These are phyloP conservation scores for Phytophthora melonis DNA, from an alignment of 352 stramenopile genomes.

Conservation along the genomic window DNA sequence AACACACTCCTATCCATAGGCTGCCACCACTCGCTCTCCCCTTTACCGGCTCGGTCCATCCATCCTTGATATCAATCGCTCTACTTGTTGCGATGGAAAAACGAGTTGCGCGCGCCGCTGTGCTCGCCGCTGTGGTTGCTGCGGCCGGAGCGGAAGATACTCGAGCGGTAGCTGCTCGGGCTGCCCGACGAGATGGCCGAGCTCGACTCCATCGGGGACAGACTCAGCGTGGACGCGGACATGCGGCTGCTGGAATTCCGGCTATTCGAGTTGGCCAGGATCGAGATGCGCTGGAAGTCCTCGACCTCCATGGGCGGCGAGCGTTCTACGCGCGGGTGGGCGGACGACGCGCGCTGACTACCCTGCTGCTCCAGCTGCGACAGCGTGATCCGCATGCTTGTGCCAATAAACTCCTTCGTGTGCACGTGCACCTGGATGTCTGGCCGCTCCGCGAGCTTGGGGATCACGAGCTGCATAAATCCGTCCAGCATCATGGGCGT, in stretches of 20 bases:
- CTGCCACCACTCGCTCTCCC: slow-evolving; percentile 5
- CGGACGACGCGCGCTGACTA: slow-evolving; percentile 2
- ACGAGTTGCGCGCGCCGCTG: slow-evolving; percentile 56
- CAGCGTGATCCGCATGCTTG: slow-evolving; percentile 90
- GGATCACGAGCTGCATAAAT: slow-evolving; percentile 92
- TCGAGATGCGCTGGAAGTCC: slow-evolving; percentile 78
- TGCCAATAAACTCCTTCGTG: slow-evolving; percentile 92
- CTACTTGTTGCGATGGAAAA: slow-evolving; percentile 75
- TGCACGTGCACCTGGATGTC: slow-evolving; percentile 91
- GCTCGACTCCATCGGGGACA: slow-evolving; percentile 57
- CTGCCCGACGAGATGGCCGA: slow-evolving; percentile 51
- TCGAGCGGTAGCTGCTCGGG: slow-evolving; percentile 53
- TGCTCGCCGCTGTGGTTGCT: slow-evolving; percentile 46
- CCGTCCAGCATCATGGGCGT: slow-evolving; percentile 92
- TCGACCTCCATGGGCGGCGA: slow-evolving; percentile 60
- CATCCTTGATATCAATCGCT: slow-evolving; percentile 3
- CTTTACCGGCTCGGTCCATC: slow-evolving; percentile 11
- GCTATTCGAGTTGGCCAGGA: slow-evolving; percentile 54
- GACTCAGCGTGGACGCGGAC: slow-evolving; percentile 61
- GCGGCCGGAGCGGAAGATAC: slow-evolving; percentile 61
- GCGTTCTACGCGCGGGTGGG: slow-evolving; percentile 42
- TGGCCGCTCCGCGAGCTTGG: slow-evolving; percentile 83
- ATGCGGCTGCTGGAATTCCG: slow-evolving; percentile 50
- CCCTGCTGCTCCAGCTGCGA: slow-evolving; percentile 60
- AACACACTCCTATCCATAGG: slow-evolving; percentile 37